Conservation (phyloP, 2,329 filamentous ascomycete species). For the Lasiodiplodia hormozganensis region DNA sequence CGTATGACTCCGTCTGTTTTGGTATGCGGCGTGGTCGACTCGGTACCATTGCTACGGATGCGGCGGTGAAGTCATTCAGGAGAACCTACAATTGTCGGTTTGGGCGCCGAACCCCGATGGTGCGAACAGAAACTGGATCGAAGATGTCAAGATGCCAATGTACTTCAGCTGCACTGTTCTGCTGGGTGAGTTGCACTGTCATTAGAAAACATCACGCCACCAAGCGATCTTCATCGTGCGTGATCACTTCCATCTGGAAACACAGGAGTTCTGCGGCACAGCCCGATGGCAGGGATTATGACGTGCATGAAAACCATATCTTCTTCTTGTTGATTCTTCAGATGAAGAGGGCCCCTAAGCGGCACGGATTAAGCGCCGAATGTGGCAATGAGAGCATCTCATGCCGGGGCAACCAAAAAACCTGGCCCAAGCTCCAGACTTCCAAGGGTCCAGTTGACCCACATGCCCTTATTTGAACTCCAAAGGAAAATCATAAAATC, state of each 20-base stretch:
- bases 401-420: neutral
- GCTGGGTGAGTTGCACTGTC: neutral
- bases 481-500: conserved; percentile 2
- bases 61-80: neutral
- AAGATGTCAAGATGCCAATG: neutral
- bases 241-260: neutral
- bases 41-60: neutral
- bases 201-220: neutral
- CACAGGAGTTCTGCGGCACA: neutral
- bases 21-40: neutral
- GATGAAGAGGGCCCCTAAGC: neutral
- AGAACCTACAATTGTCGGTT: neutral
- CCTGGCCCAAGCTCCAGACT: neutral
- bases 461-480: conserved; percentile 18
- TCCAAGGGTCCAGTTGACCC: neutral
- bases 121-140: neutral
- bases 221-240: neutral
- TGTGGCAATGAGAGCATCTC: neutral
- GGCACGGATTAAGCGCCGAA: neutral
- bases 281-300: no score
- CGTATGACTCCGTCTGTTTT: neutral
- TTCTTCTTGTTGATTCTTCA: neutral
- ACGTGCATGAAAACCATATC: neutral
- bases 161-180: neutral
- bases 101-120: neutral